A percentile compares a stretch with the other conserved stretches of the same genome.
Conservation (phyloP, 2,329 filamentous ascomycete species). For the Verticillium alfalfae region DNA sequence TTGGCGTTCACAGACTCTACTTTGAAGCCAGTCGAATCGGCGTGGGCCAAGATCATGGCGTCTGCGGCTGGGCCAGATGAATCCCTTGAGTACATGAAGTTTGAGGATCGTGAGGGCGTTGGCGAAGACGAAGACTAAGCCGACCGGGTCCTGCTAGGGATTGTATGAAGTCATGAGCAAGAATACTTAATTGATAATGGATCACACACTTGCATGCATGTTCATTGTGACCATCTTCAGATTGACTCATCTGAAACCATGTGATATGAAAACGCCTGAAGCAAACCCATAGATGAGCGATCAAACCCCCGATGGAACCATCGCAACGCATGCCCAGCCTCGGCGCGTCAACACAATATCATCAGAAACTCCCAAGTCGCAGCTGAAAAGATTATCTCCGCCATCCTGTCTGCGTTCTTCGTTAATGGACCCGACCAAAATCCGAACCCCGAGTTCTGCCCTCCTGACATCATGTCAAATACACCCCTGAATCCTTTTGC, state of each 20-base stretch:
- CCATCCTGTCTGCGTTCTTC: neutral
- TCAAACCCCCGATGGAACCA: neutral
- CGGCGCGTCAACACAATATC: neutral
- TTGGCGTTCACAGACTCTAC: slow-evolving; percentile 69
- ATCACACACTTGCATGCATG: neutral
- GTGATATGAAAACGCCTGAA: neutral
- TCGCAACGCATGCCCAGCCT: neutral
- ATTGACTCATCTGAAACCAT: neutral
- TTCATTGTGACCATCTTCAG: neutral
- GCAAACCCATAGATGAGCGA: neutral
- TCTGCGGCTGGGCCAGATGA: slow-evolving; percentile 37
- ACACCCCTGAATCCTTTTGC: no score
- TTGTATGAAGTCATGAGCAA: slow-evolving; percentile 30
- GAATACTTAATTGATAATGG: slow-evolving; percentile 6
- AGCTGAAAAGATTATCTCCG: slow-evolving; percentile 2
- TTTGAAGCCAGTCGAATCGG: slow-evolving; percentile 60
- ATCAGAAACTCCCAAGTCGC: neutral
- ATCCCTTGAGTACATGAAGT: slow-evolving; percentile 61
- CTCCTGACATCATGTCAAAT: no score
- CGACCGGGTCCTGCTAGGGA: slow-evolving; percentile 12
- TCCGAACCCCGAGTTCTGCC: no score
- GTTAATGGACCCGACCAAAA: no score
- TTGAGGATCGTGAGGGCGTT: slow-evolving; percentile 65
- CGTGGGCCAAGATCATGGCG: slow-evolving; percentile 63
- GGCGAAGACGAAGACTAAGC: slow-evolving; percentile 38